Conservation (phyloP, 768 basidiomycete genomes). For the Vararia minispora region DNA sequence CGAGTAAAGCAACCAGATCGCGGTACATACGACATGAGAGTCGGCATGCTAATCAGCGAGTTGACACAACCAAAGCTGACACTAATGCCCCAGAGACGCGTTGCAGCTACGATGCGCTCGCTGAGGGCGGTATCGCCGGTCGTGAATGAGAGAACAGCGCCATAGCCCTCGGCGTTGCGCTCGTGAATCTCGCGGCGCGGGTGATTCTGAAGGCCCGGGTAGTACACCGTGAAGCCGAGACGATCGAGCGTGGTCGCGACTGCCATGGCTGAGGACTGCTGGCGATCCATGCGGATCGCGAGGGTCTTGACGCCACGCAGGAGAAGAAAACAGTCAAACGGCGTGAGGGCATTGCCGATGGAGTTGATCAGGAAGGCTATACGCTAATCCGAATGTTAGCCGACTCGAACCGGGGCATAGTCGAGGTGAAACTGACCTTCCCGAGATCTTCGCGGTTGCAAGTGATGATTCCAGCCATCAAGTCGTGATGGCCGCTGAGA, state of each 20-base stretch:
- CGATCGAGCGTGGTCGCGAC: constrained; percentile 80
- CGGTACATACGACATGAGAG: constrained; percentile 91
- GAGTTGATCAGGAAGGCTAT: constrained; percentile 89
- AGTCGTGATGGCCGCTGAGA: constrained; percentile 94
- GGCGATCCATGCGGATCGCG: constrained; percentile 90
- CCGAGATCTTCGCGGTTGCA: constrained; percentile 88
- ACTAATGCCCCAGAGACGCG: constrained; percentile 93
- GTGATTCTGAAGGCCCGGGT: constrained; percentile 79
- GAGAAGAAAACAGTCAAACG: constrained; percentile 94
- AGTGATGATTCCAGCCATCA: constrained; percentile 94
- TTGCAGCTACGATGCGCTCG: constrained; percentile 86
- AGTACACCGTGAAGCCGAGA: constrained; percentile 85
- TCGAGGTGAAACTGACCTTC: constrained; percentile 40
- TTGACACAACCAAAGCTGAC: constrained; percentile 99
- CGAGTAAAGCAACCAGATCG: constrained; percentile 2
- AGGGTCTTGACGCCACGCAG: constrained; percentile 95
- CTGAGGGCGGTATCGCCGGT: constrained; percentile 86
- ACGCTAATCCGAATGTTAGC: too few species aligned
- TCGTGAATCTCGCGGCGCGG: constrained; percentile 83
- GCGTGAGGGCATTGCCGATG: constrained; percentile 87
- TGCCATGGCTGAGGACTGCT: constrained; percentile 69
- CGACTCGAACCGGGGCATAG: too few species aligned
- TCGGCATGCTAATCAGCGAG: constrained; percentile 97
- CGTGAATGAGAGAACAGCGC: constrained; percentile 90
- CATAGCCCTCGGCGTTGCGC: constrained; percentile 82